phyloP scores from a whole-genome alignment of 768 basidiomycete genomes.

The Amanita jacksonii region DNA sequence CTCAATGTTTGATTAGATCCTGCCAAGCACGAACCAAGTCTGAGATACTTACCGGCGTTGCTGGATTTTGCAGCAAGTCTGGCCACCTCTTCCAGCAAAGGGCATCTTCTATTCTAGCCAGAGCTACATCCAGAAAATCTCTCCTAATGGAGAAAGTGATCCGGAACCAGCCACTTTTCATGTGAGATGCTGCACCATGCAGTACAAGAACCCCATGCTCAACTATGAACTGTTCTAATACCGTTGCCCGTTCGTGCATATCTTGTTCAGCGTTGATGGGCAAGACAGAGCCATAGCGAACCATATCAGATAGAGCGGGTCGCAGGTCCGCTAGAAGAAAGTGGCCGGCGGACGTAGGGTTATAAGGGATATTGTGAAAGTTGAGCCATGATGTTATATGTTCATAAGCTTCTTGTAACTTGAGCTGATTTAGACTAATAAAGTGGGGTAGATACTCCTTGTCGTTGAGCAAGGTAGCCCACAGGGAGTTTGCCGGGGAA shows the following conservation, averaged over 20 bases:
- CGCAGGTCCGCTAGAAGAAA: slow-evolving; percentile 14
- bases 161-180: slow-evolving; percentile 10
- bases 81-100: slow-evolving; percentile 8
- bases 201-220: slow-evolving; percentile 3
- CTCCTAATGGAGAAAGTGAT: slow-evolving; percentile 9
- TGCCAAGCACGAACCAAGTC: too few relatives aligned
- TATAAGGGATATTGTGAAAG: slow-evolving; percentile 15
- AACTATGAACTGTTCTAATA: background rate
- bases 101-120: slow-evolving; percentile 10
- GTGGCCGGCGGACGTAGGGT: slow-evolving; percentile 12
- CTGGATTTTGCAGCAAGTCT: background rate
- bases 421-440: slow-evolving; percentile 12
- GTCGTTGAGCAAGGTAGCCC: slow-evolving; percentile 17
- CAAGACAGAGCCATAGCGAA: background rate
- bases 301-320: slow-evolving; percentile 5
- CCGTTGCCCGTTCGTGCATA: slow-evolving; percentile 7
- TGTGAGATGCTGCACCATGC: slow-evolving; percentile 4
- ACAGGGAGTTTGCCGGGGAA: slow-evolving; percentile 15
- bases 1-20: too few relatives aligned
- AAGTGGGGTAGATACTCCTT: slow-evolving; percentile 12
- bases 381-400: slow-evolving; percentile 16
- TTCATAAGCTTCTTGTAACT: slow-evolving; percentile 15
- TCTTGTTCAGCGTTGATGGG: background rate
- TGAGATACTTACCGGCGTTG: too few relatives aligned
- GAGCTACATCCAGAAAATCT: slow-evolving; percentile 8